These are phyloP conservation scores for Balansia obtecta DNA, from an alignment of 2,329 filamentous ascomycete genomes.

Conservation along the genomic window DNA sequence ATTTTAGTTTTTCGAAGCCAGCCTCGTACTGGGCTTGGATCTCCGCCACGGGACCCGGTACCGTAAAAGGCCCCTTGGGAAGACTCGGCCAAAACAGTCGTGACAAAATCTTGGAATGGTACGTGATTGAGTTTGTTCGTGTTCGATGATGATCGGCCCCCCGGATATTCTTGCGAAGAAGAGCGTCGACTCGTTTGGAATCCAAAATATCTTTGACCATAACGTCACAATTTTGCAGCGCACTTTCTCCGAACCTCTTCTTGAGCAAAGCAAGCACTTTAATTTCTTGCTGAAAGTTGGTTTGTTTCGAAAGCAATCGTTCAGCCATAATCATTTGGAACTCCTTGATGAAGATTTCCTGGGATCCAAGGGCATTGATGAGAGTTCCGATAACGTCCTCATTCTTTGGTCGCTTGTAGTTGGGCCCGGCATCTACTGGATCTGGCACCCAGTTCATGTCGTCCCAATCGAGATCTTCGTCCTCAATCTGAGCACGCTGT, in stretches of 20 bases:
- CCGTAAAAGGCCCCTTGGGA: conserved; percentile 52
- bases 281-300: conserved; percentile 64
- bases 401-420: conserved; percentile 79
- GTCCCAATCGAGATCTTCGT: conserved; percentile 72
- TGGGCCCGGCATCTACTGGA: conserved; percentile 81
- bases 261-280: conserved; percentile 81
- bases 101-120: conserved; percentile 78
- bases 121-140: conserved; percentile 21
- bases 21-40: conserved; percentile 60
- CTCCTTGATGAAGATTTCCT: conserved; percentile 88
- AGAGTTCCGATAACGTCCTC: conserved; percentile 88
- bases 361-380: conserved; percentile 75
- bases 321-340: conserved; percentile 84
- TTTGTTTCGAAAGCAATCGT: conserved; percentile 55
- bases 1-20: conserved; percentile 70
- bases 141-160: conserved; percentile 7
- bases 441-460: conserved; percentile 92
- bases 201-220: conserved; percentile 93
- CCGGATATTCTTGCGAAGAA: conserved; percentile 39
- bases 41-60: conserved; percentile 45
- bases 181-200: conserved; percentile 59
- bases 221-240: conserved; percentile 87
- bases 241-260: conserved; percentile 71
- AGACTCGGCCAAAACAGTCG: conserved; percentile 87
- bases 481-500: conserved; percentile 38